Evolutionary conservation across 345 rosid species (phyloP), one percentile per base, ranked within the genome.

Genomic region (Lagerstroemia speciosa): DNA sequence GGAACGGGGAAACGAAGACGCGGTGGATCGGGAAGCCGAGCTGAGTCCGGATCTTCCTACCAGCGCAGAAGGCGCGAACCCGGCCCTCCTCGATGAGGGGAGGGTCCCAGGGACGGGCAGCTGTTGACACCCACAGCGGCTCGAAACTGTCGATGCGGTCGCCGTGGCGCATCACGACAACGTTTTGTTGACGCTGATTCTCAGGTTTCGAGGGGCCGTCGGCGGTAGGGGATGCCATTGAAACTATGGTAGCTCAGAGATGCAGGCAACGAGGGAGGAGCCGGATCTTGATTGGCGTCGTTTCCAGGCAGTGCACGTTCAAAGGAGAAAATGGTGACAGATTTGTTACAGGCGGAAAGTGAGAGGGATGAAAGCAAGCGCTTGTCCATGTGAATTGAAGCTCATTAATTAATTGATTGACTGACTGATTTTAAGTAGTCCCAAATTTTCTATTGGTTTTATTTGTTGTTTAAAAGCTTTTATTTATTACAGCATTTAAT

Each of bases 201-300:
- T 66, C 63, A 57, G 61, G 43, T 20, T 46, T 40, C 41, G 40
- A 45, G 27, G 57, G 33, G 20, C 34, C 64, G 50, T 41, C 38
- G 52, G 50, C 24, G 27, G 0, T 19, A 11, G 65, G 16, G 37
- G 64, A 0, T 20, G 64, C 19, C 26, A 24, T 36, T n/a, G 32
- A 32, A 1, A 31, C 52, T 3, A 48, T 17, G 65, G 58, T 2
- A 37, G 62, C 46, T 41, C 46, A 16, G 41, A 32, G 29, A 0
- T 24, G 27, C 12, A 31, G 73, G 75, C 7, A 70, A 55, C 68
- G 71, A 53, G 70, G 76, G 85, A 34, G 41, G 5, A 17, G n/a
- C n/a, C n/a, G 69, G 75, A 80, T 61, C 76, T 73, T 70, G 73
- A 79, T 26, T 80, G 81, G 72, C 82, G 62, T 45, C 82, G 82